These are phyloP conservation scores for Tinospora cordifolia DNA, from an alignment of 164 flowering plant genomes.

Conservation along the genomic window DNA sequence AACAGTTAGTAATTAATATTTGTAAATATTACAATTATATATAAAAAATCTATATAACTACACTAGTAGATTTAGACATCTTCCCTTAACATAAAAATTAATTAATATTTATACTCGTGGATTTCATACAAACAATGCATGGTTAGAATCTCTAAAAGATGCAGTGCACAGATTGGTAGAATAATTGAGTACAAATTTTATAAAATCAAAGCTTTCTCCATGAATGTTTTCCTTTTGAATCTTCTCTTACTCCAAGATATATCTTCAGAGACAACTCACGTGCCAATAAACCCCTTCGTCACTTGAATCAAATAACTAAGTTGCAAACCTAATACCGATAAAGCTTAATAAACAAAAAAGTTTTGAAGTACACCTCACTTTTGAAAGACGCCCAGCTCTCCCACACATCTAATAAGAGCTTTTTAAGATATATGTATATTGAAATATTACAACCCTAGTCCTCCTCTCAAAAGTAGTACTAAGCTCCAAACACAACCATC, in stretches of 20 bases:
- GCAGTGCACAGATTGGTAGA: not conserved
- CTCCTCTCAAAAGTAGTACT: conserved; percentile 29
- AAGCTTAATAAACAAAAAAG: not conserved
- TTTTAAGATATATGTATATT: not conserved
- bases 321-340: not conserved
- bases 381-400: conserved; percentile 4
- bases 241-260: conserved; percentile 3
- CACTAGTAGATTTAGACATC: too few species aligned
- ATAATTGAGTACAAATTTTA: not conserved
- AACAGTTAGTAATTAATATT: too few species aligned
- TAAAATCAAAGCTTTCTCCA: not conserved
- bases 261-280: not conserved
- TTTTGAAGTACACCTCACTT: conserved; percentile 5
- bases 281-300: not conserved
- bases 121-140: not conserved
- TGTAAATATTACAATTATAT: too few species aligned
- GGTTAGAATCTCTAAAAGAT: not conserved
- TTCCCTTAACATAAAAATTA: too few species aligned
- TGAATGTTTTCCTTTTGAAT: conserved; percentile 9
- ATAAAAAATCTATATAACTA: too few species aligned
- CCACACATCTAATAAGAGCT: conserved; percentile 2
- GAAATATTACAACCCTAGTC: not conserved
- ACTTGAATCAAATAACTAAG: not conserved
- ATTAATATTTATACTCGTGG: too few species aligned
- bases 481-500: conserved; percentile 17